Evolutionary conservation across 2,329 filamentous ascomycete species (phyloP), one percentile per base, ranked within the genome.

Genomic region (Paecilomyces variotii): DNA sequence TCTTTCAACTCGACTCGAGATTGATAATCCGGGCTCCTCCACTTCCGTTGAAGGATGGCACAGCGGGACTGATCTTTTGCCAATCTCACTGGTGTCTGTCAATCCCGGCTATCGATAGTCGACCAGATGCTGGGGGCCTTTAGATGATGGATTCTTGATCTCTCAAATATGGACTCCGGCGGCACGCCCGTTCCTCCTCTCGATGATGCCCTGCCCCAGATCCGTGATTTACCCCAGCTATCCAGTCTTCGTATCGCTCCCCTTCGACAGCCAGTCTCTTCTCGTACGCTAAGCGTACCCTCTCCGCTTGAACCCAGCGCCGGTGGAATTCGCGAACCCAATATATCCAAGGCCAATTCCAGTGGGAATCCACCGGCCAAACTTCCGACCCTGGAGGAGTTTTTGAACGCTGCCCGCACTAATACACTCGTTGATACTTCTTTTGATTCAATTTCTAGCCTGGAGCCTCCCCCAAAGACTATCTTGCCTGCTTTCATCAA

Each of bases 401-500:
- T 72, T 54, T 63, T 73, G 49, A 73, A 71, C 62, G 68, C 69
- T 53, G 66, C 68, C 34, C 69, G 70, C 54, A 73, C 72, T 35
- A 74, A 72, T 59, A 73, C 65, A 56, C 59, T 70, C 55, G 65
- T 69, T 35, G 73, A 76, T 55, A 58, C 67, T 26, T 55, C 64
- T 6, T 63, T 65, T 32, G 70, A 72, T 57, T 60, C 66, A 14
- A 64, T 70, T 49, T 64, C 69, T 49, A 73, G 61, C 53, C 60
- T 69, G n/a, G 74, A 75, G 55, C 70, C 71, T 35, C 74, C 68
- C 14, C 74, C 74, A 6, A 74, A 71, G 60, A 71, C 74, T 1
- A 75, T 75, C 25, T 67, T 77, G 4, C 77, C 77, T 1, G 76
- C 76, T 5, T 79, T 79, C 65, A 76, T 79, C 59, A 79, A 78